phyloP scores from a whole-genome alignment of 192 early-diverging fungal species.

The Coemansia sp. region DNA sequence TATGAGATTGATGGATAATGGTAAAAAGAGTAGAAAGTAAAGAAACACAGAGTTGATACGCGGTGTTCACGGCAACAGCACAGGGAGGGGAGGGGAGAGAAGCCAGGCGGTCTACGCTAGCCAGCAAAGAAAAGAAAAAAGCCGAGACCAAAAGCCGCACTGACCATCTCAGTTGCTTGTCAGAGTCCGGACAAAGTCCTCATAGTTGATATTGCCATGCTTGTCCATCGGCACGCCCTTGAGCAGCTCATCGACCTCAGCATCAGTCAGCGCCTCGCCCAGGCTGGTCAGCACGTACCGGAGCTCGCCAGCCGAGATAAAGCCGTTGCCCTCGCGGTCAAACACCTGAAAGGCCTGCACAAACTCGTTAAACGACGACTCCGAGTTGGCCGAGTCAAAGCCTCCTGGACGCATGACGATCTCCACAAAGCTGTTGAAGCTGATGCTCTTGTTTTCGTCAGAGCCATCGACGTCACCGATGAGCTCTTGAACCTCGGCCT shows the following conservation, averaged over 20 bases:
- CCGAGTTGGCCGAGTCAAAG: constrained; percentile 61
- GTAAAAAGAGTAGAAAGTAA: not conserved
- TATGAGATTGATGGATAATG: not conserved
- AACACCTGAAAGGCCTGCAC: constrained; percentile 85
- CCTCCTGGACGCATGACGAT: constrained; percentile 69
- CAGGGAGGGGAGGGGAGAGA: not conserved
- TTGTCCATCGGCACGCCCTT: constrained; percentile 73
- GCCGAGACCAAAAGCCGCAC: not conserved
- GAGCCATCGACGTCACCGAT: constrained; percentile 46
- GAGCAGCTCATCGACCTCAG: constrained; percentile 75
- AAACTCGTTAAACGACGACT: constrained; percentile 68
- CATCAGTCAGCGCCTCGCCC: constrained; percentile 74
- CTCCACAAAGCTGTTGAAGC: constrained; percentile 69
- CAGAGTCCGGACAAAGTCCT: constrained; percentile 55
- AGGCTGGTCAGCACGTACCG: constrained; percentile 80
- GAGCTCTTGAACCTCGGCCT: constrained; percentile 67
- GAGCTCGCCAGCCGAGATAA: constrained; percentile 71
- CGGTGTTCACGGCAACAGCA: not conserved
- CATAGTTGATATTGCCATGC: constrained; percentile 78
- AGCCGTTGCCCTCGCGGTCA: constrained; percentile 77
- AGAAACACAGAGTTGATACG: constrained; percentile 1
- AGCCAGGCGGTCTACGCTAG: not conserved
- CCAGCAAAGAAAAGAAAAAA: not conserved
- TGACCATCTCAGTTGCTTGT: constrained; percentile 21
- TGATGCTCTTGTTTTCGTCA: constrained; percentile 48